phyloP scores from a whole-genome alignment of 108 stramenopile genomes.

The Discostella pseudostelligera region DNA sequence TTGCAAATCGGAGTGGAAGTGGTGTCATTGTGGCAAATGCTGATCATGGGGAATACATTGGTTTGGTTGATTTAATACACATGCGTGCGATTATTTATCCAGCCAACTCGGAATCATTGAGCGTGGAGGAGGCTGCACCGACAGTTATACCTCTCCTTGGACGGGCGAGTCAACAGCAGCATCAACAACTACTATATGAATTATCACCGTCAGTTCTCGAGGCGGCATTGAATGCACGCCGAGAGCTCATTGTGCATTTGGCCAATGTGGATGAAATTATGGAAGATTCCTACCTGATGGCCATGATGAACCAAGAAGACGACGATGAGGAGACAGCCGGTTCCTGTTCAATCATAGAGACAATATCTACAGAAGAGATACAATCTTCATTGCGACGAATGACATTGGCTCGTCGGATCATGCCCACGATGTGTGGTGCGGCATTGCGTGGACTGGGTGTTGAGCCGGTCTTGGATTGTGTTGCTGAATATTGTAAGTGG shows the following conservation, averaged over 20 bases:
- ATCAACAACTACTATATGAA: conserved; percentile 37
- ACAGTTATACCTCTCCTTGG: conserved; percentile 44
- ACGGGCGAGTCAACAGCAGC: conserved; percentile 20
- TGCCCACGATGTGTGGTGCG: conserved; percentile 82
- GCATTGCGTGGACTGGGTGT: conserved; percentile 91
- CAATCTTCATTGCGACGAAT: conserved; percentile 71
- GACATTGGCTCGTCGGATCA: conserved; percentile 55
- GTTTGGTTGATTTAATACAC: conserved; percentile 90
- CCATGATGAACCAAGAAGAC: conserved; percentile 50
- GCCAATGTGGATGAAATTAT: conserved; percentile 84
- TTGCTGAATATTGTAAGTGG: conserved; percentile 70
- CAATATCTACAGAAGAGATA: conserved; percentile 59
- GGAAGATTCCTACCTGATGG: conserved; percentile 74
- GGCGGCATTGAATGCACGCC: conserved; percentile 57
- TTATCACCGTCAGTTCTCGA: conserved; percentile 28
- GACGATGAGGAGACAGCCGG: conserved; percentile 13
- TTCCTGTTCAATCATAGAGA: conserved; percentile 28
- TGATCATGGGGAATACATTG: conserved; percentile 76
- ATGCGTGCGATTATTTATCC: conserved; percentile 94
- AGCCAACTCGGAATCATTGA: conserved; percentile 31
- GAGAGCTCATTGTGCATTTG: conserved; percentile 60
- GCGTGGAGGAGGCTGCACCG: conserved; percentile 73
- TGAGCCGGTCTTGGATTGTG: conserved; percentile 91
- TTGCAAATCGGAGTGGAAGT: conserved; percentile 31
- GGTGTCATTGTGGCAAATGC: background rate